These are phyloP conservation scores for Ceratobasidium sp. DNA, from an alignment of 1,284 basidiomycete species.

Conservation along the genomic window DNA sequence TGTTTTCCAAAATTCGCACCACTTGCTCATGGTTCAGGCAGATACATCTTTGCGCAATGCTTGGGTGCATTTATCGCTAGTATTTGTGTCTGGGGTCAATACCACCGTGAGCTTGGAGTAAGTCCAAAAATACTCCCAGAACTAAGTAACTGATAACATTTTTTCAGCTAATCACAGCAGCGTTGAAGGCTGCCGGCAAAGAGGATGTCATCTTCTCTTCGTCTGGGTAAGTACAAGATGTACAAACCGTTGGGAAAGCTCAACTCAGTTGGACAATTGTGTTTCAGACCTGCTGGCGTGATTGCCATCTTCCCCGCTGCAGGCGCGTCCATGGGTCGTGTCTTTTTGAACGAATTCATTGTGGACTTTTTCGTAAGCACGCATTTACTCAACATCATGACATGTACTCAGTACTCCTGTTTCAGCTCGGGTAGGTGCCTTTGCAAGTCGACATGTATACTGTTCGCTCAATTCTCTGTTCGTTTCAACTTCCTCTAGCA, in stretches of 20 bases:
- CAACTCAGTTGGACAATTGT: slow-evolving; percentile 56
- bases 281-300: slow-evolving; percentile 60
- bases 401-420: background rate
- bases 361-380: slow-evolving; percentile 57
- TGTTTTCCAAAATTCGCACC: background rate
- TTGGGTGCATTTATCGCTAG: slow-evolving; percentile 71
- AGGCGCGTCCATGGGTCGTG: slow-evolving; percentile 63
- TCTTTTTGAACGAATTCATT: slow-evolving; percentile 73
- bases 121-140: slow-evolving; percentile 44
- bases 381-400: background rate
- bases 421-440: slow-evolving; percentile 35
- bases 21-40: background rate
- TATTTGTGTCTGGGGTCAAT: slow-evolving; percentile 69
- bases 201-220: slow-evolving; percentile 64
- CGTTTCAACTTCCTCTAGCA: background rate
- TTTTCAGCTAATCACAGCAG: slow-evolving; percentile 57
- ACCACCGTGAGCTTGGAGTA: slow-evolving; percentile 63
- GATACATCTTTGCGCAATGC: slow-evolving; percentile 72
- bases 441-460: background rate
- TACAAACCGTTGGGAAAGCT: slow-evolving; percentile 30
- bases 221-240: slow-evolving; percentile 52
- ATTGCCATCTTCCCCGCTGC: slow-evolving; percentile 66
- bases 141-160: background rate
- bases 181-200: slow-evolving; percentile 59
- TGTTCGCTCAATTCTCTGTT: background rate